Conservation (phyloP, 495 filamentous ascomycete species). For the Xylaria bambusicola region DNA sequence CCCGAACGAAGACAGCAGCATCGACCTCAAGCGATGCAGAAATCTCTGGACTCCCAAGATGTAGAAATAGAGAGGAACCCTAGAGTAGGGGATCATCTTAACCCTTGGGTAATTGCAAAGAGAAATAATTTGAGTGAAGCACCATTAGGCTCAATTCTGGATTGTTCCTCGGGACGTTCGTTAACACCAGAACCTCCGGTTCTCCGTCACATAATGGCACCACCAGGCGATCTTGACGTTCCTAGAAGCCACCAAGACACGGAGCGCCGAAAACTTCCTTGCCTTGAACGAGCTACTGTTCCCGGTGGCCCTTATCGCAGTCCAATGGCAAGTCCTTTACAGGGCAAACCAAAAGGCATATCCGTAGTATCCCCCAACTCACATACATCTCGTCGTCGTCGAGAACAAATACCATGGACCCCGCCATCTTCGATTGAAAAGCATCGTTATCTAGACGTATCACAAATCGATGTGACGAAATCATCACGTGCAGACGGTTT, state of each 20-base stretch:
- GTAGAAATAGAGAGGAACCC: conserved; percentile 20
- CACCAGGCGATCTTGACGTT: conserved; percentile 32
- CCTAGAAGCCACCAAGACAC: conserved; percentile 22
- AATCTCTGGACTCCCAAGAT: conserved; percentile 7
- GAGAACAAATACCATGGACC: conserved; percentile 24
- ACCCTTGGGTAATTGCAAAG: conserved; percentile 64
- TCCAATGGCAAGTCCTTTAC: conserved; percentile 25
- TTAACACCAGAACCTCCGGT: conserved; percentile 30
- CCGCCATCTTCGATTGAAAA: conserved; percentile 27
- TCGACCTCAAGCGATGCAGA: conserved; percentile 14
- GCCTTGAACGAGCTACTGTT: not conserved
- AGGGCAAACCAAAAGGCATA: not conserved
- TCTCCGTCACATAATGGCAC: conserved; percentile 28
- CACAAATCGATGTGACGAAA: not conserved
- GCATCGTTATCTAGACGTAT: not conserved
- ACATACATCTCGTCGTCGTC: conserved; percentile 13
- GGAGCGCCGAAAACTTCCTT: conserved; percentile 1
- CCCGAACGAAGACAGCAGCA: conserved; percentile 21
- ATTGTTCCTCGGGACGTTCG: conserved; percentile 6
- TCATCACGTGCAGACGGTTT: conserved; percentile 9
- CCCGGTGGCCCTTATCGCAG: conserved; percentile 31
- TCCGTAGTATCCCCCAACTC: not conserved
- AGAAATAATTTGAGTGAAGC: conserved; percentile 43
- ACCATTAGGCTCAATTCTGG: not conserved
- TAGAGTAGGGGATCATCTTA: conserved; percentile 35